Percentiles rank a stretch among this genome's conserved stretches.
phyloP scores from a whole-genome alignment of 345 rosid species.

The Bruguiera parviflora region DNA sequence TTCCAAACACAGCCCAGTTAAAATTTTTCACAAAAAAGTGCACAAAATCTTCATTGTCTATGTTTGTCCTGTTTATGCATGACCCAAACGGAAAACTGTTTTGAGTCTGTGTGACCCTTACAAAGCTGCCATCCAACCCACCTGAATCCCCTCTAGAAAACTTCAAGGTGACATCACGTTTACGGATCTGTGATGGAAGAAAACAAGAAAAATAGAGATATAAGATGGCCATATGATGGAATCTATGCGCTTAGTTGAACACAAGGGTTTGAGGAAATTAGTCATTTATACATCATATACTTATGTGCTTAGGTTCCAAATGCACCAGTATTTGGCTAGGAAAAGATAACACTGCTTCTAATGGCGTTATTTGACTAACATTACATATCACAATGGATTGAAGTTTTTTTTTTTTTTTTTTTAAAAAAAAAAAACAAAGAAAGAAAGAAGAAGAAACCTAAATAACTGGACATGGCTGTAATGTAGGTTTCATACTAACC shows the following conservation, averaged over 20 bases:
- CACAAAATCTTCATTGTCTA: constrained; percentile 89
- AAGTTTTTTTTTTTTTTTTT: too few relatives aligned
- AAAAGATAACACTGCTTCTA: neutral
- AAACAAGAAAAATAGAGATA: constrained; percentile 7
- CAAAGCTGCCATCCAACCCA: constrained; percentile 42
- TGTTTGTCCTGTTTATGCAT: constrained; percentile 71
- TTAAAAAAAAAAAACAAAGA: too few relatives aligned
- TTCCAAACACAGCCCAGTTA: constrained; percentile 92
- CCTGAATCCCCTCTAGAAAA: constrained; percentile 46
- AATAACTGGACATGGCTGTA: too few relatives aligned
- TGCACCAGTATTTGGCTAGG: neutral
- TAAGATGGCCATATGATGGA: neutral
- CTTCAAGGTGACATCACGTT: constrained; percentile 68
- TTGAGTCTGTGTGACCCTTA: constrained; percentile 59
- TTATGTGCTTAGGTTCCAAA: neutral
- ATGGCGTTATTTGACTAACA: neutral
- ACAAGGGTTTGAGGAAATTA: neutral
- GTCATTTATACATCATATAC: neutral
- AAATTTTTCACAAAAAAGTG: constrained; percentile 67
- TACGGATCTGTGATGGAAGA: constrained; percentile 58
- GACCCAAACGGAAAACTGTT: constrained; percentile 83
- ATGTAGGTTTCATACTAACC: too few relatives aligned
- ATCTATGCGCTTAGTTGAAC: neutral
- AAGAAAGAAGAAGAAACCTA: too few relatives aligned
- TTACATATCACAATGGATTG: neutral